Conservation (phyloP, 177 flowering plant genomes). For the Vitis hybrid region DNA sequence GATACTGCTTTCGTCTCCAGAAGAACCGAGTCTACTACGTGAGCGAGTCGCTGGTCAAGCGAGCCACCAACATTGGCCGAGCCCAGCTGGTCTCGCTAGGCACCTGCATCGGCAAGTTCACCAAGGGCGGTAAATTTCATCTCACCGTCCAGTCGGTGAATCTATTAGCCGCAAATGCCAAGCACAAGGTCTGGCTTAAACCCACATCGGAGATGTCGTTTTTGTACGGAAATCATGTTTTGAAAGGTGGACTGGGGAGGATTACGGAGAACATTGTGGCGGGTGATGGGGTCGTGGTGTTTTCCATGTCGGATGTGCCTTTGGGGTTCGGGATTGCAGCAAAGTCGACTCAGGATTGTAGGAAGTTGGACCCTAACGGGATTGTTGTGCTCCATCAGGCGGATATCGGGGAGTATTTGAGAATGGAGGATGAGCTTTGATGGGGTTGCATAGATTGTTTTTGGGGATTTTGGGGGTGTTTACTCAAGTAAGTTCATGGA, state of each 20-base stretch:
- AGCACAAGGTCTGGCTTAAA: slow-evolving; percentile 95
- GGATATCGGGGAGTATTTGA: slow-evolving; percentile 90
- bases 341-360: slow-evolving; percentile 75
- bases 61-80: slow-evolving; percentile 85
- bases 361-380: slow-evolving; percentile 92
- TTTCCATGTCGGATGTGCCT: slow-evolving; percentile 84
- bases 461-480: too few species aligned
- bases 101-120: slow-evolving; percentile 86
- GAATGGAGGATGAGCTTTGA: slow-evolving; percentile 92
- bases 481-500: too few species aligned
- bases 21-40: slow-evolving; percentile 84
- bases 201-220: slow-evolving; percentile 93
- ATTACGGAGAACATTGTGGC: slow-evolving; percentile 71
- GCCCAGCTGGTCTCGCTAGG: slow-evolving; percentile 69
- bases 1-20: slow-evolving; percentile 90
- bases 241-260: slow-evolving; percentile 88
- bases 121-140: slow-evolving; percentile 74
- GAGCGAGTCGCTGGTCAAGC: slow-evolving; percentile 69
- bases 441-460: too few species aligned
- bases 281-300: slow-evolving; percentile 89
- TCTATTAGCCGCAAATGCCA: slow-evolving; percentile 72
- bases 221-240: slow-evolving; percentile 83
- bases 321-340: slow-evolving; percentile 89
- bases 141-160: slow-evolving; percentile 63
- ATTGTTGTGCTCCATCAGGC: slow-evolving; percentile 84